Conservation (phyloP, 306 rosid genomes). For the Amphicarpaea edgeworthii region DNA sequence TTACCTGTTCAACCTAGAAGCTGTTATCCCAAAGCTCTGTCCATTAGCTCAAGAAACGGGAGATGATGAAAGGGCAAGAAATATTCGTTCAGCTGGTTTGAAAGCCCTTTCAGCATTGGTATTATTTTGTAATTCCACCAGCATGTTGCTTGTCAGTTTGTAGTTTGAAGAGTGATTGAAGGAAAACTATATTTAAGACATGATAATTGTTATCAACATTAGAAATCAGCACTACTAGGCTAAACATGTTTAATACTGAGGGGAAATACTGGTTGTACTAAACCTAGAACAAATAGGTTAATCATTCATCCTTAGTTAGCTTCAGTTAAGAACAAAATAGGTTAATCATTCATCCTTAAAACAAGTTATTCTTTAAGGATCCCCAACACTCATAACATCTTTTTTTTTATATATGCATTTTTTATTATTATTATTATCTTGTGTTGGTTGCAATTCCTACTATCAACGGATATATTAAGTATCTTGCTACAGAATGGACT, state of each 20-base stretch:
- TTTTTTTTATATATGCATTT: background rate
- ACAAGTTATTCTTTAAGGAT: background rate
- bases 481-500: background rate
- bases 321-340: background rate
- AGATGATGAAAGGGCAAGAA: conserved; percentile 66
- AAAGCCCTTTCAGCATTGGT: conserved; percentile 93
- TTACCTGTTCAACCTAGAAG: conserved; percentile 83
- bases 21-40: conserved; percentile 82
- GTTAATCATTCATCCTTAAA: no score
- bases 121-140: conserved; percentile 45
- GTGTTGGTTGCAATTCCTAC: background rate
- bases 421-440: background rate
- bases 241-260: background rate
- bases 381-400: background rate
- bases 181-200: background rate
- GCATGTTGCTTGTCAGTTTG: background rate
- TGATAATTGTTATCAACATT: background rate
- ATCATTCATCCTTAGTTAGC: background rate
- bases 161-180: background rate
- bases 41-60: conserved; percentile 86
- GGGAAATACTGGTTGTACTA: background rate
- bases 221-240: background rate
- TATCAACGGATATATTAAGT: background rate
- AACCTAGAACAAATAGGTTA: background rate
- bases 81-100: conserved; percentile 72